Base-by-base conservation (phyloP, 1,284 basidiomycete genomes). In the Ustilago shanxiensis region DNA sequence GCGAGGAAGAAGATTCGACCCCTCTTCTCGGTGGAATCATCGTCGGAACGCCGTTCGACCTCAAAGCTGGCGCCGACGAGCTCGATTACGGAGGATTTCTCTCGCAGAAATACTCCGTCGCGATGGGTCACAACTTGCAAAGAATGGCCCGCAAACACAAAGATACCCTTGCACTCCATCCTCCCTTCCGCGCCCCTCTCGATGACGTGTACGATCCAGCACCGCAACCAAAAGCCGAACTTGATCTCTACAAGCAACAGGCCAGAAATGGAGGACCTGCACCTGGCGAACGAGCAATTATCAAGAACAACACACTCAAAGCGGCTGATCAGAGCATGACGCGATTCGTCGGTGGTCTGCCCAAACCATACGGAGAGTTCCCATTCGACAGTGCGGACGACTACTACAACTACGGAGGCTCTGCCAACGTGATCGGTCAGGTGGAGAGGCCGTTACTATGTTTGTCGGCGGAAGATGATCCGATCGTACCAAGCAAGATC, bases 391-490 rank as follows among this genome's bases (percentile, higher is more conserved):
- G 89, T 6, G 92, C 92, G 2, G 87, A 90, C 31, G 92, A 90
- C 49, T 99, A 99, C 87, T 99, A 99, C 86, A 85, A 66, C 69
- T 59, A 66, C 61, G 75, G 80, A 53, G 81, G 73, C 33, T 77
- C 81, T 13, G 79, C 78, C 16, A 80, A 80, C 33, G 49, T 71
- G 8, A 65, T 87, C 5, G 33, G 35, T 14, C 50, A 77, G 14
- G 79, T 87, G 29, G 56, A 74, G 28, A 72, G 86, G 1, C 87
- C 87, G 0, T 61, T 93, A 82, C 89, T 99, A 9, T 91, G 92
- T 10, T 89, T 99, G 78, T 96, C 95, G 83, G 90, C 96, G 1
- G 90, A 90, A 44, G 95, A 99, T 86, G 96, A 99, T 87, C 97
- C 97, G 2, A 88, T 90, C 54, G 91, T 98, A 26, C 92, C 87